These are phyloP conservation scores for Maudiozyma bulderi DNA, from an alignment of 805 yeast genomes.

Conservation along the genomic window DNA sequence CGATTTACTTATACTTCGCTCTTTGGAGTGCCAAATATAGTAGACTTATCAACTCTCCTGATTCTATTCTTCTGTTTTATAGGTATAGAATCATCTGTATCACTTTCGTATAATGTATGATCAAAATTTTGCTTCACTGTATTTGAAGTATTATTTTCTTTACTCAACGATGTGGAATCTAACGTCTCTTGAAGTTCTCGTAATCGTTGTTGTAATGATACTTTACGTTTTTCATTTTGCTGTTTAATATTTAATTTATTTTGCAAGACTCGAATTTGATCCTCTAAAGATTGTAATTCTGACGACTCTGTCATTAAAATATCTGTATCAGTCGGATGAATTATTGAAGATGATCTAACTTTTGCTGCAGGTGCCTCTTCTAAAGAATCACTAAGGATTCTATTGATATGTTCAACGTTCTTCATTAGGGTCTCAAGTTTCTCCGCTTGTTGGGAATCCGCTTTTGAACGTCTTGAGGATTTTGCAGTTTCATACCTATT, in stretches of 20 bases:
- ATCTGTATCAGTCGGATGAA: conserved; percentile 25
- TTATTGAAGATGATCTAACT: neutral
- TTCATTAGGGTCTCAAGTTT: conserved; percentile 1
- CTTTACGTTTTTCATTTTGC: conserved; percentile 29
- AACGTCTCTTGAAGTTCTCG: conserved; percentile 20
- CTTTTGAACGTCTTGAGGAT: neutral
- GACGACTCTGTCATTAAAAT: conserved; percentile 28
- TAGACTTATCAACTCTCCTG: conserved; percentile 1
- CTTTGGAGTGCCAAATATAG: conserved; percentile 3
- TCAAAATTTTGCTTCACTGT: neutral
- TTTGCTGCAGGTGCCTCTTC: neutral
- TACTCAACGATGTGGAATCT: conserved; percentile 4
- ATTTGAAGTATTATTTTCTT: neutral
- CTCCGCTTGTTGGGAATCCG: neutral
- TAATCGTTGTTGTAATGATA: conserved; percentile 26
- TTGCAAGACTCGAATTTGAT: conserved; percentile 26
- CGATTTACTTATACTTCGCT: neutral
- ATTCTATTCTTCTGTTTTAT: neutral
- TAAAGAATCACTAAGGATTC: neutral
- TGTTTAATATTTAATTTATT: conserved; percentile 27
- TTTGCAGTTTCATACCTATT: neutral
- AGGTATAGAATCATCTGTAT: neutral
- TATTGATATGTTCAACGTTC: conserved; percentile 1
- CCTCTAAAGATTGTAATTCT: conserved; percentile 28
- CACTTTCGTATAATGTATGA: neutral